These are phyloP conservation scores for Hanseniaspora vineae DNA, from an alignment of 805 yeast genomes.

Conservation along the genomic window DNA sequence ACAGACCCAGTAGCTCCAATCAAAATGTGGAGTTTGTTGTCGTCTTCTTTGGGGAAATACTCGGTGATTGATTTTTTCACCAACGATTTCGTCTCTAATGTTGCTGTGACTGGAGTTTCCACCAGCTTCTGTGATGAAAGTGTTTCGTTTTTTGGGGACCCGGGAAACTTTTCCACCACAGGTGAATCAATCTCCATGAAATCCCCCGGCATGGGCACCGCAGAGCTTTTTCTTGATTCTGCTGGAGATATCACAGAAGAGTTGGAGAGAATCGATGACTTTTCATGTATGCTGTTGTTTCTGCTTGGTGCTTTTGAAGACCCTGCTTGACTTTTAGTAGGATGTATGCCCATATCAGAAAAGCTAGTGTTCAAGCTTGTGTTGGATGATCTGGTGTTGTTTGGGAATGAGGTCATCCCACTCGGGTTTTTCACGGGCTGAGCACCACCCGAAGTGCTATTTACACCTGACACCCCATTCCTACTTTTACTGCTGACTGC, in stretches of 20 bases:
- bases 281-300: neutral
- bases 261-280: neutral
- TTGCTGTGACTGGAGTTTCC: neutral
- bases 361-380: neutral
- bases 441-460: too few relatives aligned
- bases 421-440: neutral
- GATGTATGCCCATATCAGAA: neutral
- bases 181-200: slow-evolving; percentile 18
- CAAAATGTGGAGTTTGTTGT: slow-evolving; percentile 74
- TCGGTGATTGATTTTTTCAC: slow-evolving; percentile 57
- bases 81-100: slow-evolving; percentile 35
- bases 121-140: neutral
- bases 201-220: slow-evolving; percentile 25
- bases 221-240: slow-evolving; percentile 12
- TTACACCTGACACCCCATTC: too few relatives aligned
- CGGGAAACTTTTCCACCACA: neutral
- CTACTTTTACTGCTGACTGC: too few relatives aligned
- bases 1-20: slow-evolving; percentile 94
- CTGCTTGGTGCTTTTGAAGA: neutral
- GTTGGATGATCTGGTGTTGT: neutral
- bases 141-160: neutral
- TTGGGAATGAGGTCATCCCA: neutral
- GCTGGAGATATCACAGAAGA: neutral
- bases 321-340: too few relatives aligned
- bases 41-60: slow-evolving; percentile 61